Percentiles rank a stretch among this genome's conserved stretches.
phyloP scores from a whole-genome alignment of 139 green algal genomes.

The Medakamo hakoo region DNA sequence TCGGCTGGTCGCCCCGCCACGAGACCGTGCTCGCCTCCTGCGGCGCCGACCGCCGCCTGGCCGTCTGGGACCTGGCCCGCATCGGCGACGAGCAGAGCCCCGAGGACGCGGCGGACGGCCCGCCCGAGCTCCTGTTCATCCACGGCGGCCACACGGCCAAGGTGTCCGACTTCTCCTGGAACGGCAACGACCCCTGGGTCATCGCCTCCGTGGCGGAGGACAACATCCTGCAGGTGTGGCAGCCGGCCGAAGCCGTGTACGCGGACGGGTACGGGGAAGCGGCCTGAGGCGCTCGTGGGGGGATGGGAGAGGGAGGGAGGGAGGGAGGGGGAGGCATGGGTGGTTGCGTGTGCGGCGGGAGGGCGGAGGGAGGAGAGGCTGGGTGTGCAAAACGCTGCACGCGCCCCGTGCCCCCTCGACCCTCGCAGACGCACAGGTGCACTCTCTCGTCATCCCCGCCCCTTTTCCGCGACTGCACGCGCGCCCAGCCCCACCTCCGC shows the following conservation, averaged over 20 bases:
- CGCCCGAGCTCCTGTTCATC: slow-evolving; percentile 89
- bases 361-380: not conserved
- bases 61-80: slow-evolving; percentile 92
- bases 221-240: slow-evolving; percentile 98
- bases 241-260: slow-evolving; percentile 90
- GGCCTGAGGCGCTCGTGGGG: not conserved
- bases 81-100: slow-evolving; percentile 87
- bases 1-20: slow-evolving; percentile 87
- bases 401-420: no score
- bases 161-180: slow-evolving; percentile 90
- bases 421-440: no score
- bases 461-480: no score
- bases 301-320: not conserved
- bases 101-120: slow-evolving; percentile 92
- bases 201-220: slow-evolving; percentile 90
- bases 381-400: no score
- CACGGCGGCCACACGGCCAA: slow-evolving; percentile 87
- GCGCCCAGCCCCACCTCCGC: no score
- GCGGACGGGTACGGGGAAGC: slow-evolving; percentile 22
- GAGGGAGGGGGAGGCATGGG: not conserved
- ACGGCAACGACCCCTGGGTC: slow-evolving; percentile 84
- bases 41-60: slow-evolving; percentile 84
- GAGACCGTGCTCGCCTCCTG: slow-evolving; percentile 90
- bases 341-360: not conserved
- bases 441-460: no score